Base-by-base conservation (phyloP, 225 moss, liverwort and hornwort species). In the Ulota crispa region DNA sequence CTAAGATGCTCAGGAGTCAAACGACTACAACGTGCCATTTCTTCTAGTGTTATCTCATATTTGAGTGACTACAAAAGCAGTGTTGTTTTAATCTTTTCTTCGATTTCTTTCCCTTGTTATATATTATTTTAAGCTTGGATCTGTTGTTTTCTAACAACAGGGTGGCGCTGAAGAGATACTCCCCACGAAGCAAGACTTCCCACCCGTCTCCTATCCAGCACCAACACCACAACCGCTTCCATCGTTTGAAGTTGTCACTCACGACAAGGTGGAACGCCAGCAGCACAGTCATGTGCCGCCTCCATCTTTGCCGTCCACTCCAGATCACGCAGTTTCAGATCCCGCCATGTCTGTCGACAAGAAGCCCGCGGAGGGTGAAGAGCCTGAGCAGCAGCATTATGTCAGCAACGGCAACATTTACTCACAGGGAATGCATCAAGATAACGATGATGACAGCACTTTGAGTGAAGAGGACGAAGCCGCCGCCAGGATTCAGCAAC, bases 181-280 rank as follows among this genome's bases (percentile, higher is more conserved):
- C 42, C 78, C 59, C 57, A 37, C 83, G 66, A 89, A 77, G 80
- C 81, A 70, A 24, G 81, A 83, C 69, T 66, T 83, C 62, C 39
- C 90, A 79, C 85, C 76, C 37, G 68, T 66, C 23, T 65, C 83
- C 43, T 79, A 71, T 66, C 78, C 78, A 76, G 68, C 36, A 66
- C 79, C 80, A 11, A 82, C 79, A 56, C 76, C 87, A 81, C 85
- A 85, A 76, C 85, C 81, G 64, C 85, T 89, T 60, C 89, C 89
- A 11, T 78, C 83, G 59, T 81, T 81, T 76, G 83, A 89, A 67
- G 81, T 61, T 39, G 73, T 81, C 68, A 73, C 64, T 20, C 82
- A 53, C 8, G 66, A 72, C 3, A 85, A 84, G 57, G 65, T 79
- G 24, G 59, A 62, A 66, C 42, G 2, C 9, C 56, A 42, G 31